Percentiles rank a stretch among this genome's conserved stretches.
Evolutionary conservation across 768 basidiomycete species (phyloP).

Genomic region (Termitomyces sp.): DNA sequence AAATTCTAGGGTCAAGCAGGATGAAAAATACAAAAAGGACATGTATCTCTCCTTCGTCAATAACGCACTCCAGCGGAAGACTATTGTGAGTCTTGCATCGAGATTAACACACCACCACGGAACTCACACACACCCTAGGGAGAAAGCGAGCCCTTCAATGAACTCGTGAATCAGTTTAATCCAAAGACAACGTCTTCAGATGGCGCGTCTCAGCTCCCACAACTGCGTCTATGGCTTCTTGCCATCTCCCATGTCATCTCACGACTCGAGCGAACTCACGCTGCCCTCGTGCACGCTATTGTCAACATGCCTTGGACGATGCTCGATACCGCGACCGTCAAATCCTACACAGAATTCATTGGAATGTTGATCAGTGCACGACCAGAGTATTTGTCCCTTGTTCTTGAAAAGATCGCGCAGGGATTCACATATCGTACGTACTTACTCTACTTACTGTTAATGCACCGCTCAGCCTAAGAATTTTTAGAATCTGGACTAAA

Average conservation of each 20-base stretch:
- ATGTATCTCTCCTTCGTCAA: conserved; percentile 84
- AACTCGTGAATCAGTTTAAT: conserved; percentile 87
- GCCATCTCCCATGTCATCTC: conserved; percentile 93
- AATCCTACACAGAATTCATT: conserved; percentile 85
- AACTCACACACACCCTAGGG: conserved; percentile 52
- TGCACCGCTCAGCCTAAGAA: conserved; percentile 3
- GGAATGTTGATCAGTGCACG: conserved; percentile 89
- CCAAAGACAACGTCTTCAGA: conserved; percentile 35
- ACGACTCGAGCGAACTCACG: conserved; percentile 78
- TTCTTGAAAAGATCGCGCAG: conserved; percentile 78
- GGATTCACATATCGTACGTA: conserved; percentile 88
- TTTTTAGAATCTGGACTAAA: conserved; percentile 70
- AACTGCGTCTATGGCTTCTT: conserved; percentile 78
- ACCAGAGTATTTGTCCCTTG: conserved; percentile 86
- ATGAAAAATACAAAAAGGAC: conserved; percentile 73
- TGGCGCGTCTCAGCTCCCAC: conserved; percentile 40
- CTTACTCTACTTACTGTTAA: background rate
- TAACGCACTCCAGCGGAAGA: conserved; percentile 76
- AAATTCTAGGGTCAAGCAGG: conserved; percentile 75
- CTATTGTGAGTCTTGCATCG: conserved; percentile 46
- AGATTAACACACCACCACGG: conserved; percentile 11
- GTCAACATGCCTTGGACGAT: conserved; percentile 89
- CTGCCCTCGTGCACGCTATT: conserved; percentile 81
- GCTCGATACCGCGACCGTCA: conserved; percentile 83
- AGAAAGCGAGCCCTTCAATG: conserved; percentile 73